A percentile compares a stretch with the other conserved stretches of the same genome.
Conservation (phyloP, 495 filamentous ascomycete species). For the Evernia prunastri region DNA sequence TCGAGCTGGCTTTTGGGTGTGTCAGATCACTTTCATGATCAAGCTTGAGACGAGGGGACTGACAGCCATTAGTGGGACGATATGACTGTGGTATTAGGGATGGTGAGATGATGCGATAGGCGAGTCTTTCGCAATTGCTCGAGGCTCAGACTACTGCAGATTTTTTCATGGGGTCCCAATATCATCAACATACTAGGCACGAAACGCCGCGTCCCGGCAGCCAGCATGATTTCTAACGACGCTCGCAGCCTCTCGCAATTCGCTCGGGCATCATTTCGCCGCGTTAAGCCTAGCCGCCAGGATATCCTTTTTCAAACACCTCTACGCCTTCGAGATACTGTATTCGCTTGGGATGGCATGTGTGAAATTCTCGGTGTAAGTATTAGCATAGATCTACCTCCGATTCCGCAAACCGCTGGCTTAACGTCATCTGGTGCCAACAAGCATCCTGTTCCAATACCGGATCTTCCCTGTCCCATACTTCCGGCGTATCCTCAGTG, state of each 20-base stretch:
- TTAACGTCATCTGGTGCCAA: background rate
- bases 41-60: background rate
- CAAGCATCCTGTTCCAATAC: background rate
- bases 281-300: background rate
- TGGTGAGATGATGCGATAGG: background rate
- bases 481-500: background rate
- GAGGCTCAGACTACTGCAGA: background rate
- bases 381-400: background rate
- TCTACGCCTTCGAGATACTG: background rate
- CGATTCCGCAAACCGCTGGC: background rate
- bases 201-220: background rate
- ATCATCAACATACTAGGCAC: background rate
- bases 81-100: background rate
- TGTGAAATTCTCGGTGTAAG: background rate
- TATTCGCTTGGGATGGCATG: background rate
- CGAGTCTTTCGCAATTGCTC: background rate
- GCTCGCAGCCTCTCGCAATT: background rate
- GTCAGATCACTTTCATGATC: background rate
- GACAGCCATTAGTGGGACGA: background rate
- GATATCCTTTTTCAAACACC: background rate
- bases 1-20: background rate
- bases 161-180: background rate
- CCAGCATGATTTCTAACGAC: background rate
- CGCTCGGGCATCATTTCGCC: background rate
- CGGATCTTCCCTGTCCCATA: background rate